Evolutionary conservation across 2,329 filamentous ascomycete species (phyloP), one percentile per base, ranked within the genome.

Genomic region (Rhynchosporium agropyri): DNA sequence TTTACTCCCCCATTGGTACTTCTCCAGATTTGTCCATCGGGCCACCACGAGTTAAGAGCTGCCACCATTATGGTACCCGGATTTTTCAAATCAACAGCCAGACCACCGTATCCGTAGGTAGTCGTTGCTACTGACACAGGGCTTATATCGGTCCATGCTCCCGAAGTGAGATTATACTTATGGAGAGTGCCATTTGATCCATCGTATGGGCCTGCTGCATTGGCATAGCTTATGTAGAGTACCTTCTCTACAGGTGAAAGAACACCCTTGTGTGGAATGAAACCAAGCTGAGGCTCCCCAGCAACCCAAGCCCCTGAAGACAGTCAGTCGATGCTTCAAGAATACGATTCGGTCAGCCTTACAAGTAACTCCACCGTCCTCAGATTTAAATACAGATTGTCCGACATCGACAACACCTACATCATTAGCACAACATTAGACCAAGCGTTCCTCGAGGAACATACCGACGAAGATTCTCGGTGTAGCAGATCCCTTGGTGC

Each of bases 11-110:
- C 83, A 71, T 86, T 79, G 0, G 75, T 82, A 3, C 82, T 84
- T 29, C 84, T 76, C 74, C 80, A 86, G 42, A 86, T 75, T 60
- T 83, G 79, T 0, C 79, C 83, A 64, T 86, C 84, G 0, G 84
- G 84, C 74, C 79, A 86, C 84, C 84, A 86, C 15, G 79, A 81
- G 73, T 86, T 87, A 46, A 86, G 71, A 1, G 79, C 79, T 0
- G 83, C 82, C 0, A 85, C 83, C 51, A 87, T 79, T 15, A 86
- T 70, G 0, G 83, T 86, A 0, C 83, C 84, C 0, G 84, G 79
- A 29, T 79, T 81, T 66, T 81, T 77, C 65, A 80, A 74, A 54
- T 86, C 84, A 26, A 86, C 75, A 0, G 79, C 76, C 1, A 86
- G 73, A 2, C 84, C 84, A 5, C 84, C 84, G 50, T 85, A 86